phyloP scores from a whole-genome alignment of 106 monocot genomes.

The Dendrobium huoshanense region DNA sequence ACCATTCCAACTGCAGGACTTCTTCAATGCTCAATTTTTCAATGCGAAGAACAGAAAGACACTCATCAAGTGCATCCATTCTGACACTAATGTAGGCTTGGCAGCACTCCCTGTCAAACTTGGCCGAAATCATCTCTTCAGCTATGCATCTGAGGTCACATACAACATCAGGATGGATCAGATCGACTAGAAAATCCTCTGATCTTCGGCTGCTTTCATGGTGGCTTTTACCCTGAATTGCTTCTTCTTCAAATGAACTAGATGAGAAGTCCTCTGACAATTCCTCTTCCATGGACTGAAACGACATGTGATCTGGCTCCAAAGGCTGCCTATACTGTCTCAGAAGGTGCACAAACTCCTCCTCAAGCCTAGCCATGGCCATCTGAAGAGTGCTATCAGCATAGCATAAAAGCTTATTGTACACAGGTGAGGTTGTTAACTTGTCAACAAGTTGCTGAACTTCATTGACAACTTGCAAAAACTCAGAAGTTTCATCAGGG shows the following conservation, averaged over 20 bases:
- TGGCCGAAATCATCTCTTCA: slow-evolving; percentile 40
- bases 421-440: slow-evolving; percentile 6
- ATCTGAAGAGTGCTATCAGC: slow-evolving; percentile 39
- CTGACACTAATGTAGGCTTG: slow-evolving; percentile 49
- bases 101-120: slow-evolving; percentile 56
- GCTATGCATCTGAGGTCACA: slow-evolving; percentile 46
- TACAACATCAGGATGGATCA: slow-evolving; percentile 37
- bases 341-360: slow-evolving; percentile 62
- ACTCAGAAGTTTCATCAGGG: slow-evolving; percentile 31
- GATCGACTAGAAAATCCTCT: slow-evolving; percentile 28
- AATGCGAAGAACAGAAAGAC: slow-evolving; percentile 35
- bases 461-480: slow-evolving; percentile 32
- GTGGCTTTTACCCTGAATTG: slow-evolving; percentile 23
- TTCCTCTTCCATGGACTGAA: slow-evolving; percentile 47
- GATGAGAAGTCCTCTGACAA: slow-evolving; percentile 27
- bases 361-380: slow-evolving; percentile 60
- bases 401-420: slow-evolving; percentile 13
- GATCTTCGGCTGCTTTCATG: slow-evolving; percentile 14
- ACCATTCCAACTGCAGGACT: slow-evolving; percentile 39
- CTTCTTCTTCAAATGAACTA: slow-evolving; percentile 48
- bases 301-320: slow-evolving; percentile 39
- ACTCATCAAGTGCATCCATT: slow-evolving; percentile 52
- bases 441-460: slow-evolving; percentile 27
- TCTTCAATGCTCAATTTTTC: slow-evolving; percentile 76
- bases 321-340: slow-evolving; percentile 27